These are phyloP conservation scores for Calycina marina DNA, from an alignment of 2,329 filamentous ascomycete species.

Conservation along the genomic window DNA sequence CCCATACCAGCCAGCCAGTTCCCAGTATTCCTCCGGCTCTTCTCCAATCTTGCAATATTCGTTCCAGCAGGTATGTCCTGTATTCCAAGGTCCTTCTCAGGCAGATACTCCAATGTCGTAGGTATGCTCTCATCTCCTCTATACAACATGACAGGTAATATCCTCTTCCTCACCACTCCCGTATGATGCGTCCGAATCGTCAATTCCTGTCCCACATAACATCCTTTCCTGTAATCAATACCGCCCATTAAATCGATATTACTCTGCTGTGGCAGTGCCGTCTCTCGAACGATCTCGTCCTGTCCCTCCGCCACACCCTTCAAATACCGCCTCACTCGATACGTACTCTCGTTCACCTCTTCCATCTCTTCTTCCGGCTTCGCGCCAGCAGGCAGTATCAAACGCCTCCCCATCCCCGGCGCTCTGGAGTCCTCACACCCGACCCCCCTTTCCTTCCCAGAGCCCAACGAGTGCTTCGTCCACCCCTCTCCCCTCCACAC, in stretches of 20 bases:
- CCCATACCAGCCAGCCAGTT: constrained; percentile 70
- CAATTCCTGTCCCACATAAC: constrained; percentile 92
- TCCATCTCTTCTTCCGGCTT: constrained; percentile 25
- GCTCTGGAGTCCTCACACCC: constrained; percentile 33
- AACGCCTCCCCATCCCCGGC: constrained; percentile 39
- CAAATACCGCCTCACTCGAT: constrained; percentile 64
- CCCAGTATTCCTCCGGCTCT: constrained; percentile 57
- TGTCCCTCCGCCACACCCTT: constrained; percentile 77
- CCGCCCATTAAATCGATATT: constrained; percentile 79
- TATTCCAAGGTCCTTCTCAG: constrained; percentile 18
- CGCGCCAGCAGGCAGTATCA: constrained; percentile 26
- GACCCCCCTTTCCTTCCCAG: constrained; percentile 11
- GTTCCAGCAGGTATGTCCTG: constrained; percentile 25
- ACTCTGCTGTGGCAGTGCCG: constrained; percentile 70
- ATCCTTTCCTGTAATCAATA: constrained; percentile 90
- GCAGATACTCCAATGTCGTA: constrained; percentile 32
- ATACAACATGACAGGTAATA: constrained; percentile 70
- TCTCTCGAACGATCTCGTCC: constrained; percentile 55
- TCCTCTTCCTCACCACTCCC: constrained; percentile 80
- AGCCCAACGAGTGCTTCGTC: constrained; percentile 8
- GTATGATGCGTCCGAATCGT: constrained; percentile 92
- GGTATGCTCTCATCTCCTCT: constrained; percentile 27
- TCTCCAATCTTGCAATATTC: constrained; percentile 35
- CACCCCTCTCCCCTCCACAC: constrained; percentile 37
- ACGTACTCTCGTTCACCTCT: constrained; percentile 39